Percentiles rank a stretch among this genome's conserved stretches.
These are phyloP conservation scores for Pyracantha coccinea DNA, from an alignment of 331 rosid genomes.

Conservation along the genomic window DNA sequence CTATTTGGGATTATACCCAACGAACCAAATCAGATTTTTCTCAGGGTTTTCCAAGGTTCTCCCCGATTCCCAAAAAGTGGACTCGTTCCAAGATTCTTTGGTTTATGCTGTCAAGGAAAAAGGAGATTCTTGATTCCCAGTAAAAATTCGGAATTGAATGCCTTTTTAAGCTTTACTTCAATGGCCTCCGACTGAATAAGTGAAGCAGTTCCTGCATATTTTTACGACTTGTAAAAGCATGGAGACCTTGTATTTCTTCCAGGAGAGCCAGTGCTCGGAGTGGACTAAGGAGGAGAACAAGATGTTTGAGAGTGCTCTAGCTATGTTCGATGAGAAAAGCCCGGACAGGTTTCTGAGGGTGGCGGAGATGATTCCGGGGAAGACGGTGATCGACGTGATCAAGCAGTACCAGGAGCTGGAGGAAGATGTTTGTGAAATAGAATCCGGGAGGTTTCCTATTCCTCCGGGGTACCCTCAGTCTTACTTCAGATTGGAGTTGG, in stretches of 20 bases:
- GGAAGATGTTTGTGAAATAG: slow-evolving; percentile 74
- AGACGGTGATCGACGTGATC: slow-evolving; percentile 65
- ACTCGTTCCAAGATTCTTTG: slow-evolving; percentile 48
- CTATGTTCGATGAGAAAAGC: slow-evolving; percentile 59
- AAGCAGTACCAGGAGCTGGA: slow-evolving; percentile 74
- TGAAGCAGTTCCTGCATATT: not conserved
- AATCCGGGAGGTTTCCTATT: slow-evolving; percentile 67
- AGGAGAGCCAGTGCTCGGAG: slow-evolving; percentile 40
- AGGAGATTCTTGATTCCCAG: slow-evolving; percentile 56
- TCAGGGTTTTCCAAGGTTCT: slow-evolving; percentile 45
- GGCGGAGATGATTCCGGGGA: slow-evolving; percentile 84
- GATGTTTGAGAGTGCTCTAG: slow-evolving; percentile 81
- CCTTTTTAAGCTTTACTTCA: slow-evolving; percentile 34
- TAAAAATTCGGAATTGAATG: slow-evolving; percentile 42
- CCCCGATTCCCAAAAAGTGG: slow-evolving; percentile 63
- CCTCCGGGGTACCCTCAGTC: slow-evolving; percentile 70
- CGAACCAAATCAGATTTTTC: slow-evolving; percentile 22
- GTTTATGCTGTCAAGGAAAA: slow-evolving; percentile 37
- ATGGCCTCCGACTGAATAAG: not conserved
- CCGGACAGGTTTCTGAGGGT: slow-evolving; percentile 69
- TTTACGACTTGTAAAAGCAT: slow-evolving; percentile 23
- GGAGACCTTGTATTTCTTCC: slow-evolving; percentile 49
- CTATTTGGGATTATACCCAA: slow-evolving; percentile 6
- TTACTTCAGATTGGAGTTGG: slow-evolving; percentile 51
- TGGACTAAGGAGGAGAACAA: slow-evolving; percentile 92